Base-by-base conservation (phyloP, 73 alveolate species). In the Stentor roeselii region DNA sequence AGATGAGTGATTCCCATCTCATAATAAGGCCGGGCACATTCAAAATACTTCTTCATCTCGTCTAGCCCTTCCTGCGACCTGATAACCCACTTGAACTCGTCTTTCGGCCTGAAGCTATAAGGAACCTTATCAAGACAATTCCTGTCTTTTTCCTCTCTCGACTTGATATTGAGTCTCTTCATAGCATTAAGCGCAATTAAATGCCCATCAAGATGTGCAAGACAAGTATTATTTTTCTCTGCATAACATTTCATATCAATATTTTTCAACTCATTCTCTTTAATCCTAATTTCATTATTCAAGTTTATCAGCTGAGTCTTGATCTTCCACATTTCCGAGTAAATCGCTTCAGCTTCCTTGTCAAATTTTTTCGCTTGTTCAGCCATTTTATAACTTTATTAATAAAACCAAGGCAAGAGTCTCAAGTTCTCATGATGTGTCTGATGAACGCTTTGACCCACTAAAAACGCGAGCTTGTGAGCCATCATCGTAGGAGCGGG, bases 401-500 rank as follows among this genome's bases (percentile, higher is more conserved):
- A 67, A 67, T 21, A 32, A 67, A 67, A 67, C 80, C 80, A 67
- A 30, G 80, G 80, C n/a, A 67, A 32, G 1, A 67, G 27, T 34
- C 37, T 67, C 14, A 67, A 2, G 21, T 67, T 27, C 59, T 76
- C 36, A 1, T 21, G 84, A 39, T 39, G n/a, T 1, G 14, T n/a
- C 14, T 76, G 36, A 76, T 76, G 84, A 15, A 76, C n/a, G 2
- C 60, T 41, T 34, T 76, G 84, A 6, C 84, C 84, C 14, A 37
- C 84, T n/a, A 76, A 21, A 41, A 21, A 76, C n/a, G 84, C 84
- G 6, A 76, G 39, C 37, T 76, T 76, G 39, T 76, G 84, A 2
- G 84, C 84, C 60, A 39, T 39, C 84, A 76, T 76, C 32, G 74
- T 41, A 14, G 84, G 84, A 21, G 84, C 84, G 34, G 84, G 84